Conservation (phyloP, 1,139 yeast genomes). For the Yamadazyma diospyri region DNA sequence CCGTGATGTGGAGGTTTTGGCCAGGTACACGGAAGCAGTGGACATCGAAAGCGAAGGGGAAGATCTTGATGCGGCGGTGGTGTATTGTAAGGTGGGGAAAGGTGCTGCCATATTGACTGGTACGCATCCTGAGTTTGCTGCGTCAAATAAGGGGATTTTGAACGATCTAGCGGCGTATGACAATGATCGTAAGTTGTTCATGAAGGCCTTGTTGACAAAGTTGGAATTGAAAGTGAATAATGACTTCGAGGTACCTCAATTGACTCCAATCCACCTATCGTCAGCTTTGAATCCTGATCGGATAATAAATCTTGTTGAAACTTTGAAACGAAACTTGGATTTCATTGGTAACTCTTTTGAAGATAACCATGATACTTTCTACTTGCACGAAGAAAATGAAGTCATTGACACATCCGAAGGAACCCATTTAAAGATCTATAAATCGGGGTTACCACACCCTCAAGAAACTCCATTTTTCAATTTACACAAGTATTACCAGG, state of each 20-base stretch:
- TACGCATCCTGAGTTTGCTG: slow-evolving; percentile 84
- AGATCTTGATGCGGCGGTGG: slow-evolving; percentile 66
- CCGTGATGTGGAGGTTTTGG: slow-evolving; percentile 65
- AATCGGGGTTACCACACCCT: slow-evolving; percentile 35
- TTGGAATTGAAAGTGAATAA: slow-evolving; percentile 68
- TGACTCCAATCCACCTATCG: slow-evolving; percentile 60
- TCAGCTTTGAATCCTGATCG: slow-evolving; percentile 25
- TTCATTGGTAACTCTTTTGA: slow-evolving; percentile 41
- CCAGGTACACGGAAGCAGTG: slow-evolving; percentile 49
- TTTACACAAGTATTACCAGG: slow-evolving; percentile 50
- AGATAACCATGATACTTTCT: slow-evolving; percentile 54
- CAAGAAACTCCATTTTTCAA: slow-evolving; percentile 71
- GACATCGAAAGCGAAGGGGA: slow-evolving; percentile 32
- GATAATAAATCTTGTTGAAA: slow-evolving; percentile 23
- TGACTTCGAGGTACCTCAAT: slow-evolving; percentile 51
- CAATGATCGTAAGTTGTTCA: slow-evolving; percentile 54
- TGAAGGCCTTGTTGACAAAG: slow-evolving; percentile 51
- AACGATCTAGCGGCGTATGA: slow-evolving; percentile 21
- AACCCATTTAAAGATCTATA: slow-evolving; percentile 22
- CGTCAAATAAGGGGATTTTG: slow-evolving; percentile 24
- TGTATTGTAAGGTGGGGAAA: slow-evolving; percentile 63
- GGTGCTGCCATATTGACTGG: slow-evolving; percentile 83
- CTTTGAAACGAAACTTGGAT: slow-evolving; percentile 38
- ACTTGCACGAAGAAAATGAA: slow-evolving; percentile 28
- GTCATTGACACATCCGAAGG: slow-evolving; percentile 18